phyloP scores from a whole-genome alignment of 805 yeast genomes.

The Barnettozyma wickerhamii region DNA sequence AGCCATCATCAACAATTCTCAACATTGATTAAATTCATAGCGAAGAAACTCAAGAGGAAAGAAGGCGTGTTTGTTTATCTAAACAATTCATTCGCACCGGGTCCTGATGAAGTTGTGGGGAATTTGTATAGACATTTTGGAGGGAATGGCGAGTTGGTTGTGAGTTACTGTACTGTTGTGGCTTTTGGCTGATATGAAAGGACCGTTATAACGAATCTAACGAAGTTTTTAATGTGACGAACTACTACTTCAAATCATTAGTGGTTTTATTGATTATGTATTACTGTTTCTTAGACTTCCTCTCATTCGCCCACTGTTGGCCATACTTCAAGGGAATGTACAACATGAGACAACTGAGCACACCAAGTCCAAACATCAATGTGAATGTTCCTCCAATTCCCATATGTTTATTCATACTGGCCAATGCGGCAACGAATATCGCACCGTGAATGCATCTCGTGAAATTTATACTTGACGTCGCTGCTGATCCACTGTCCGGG shows the following conservation, averaged over 20 bases:
- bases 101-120: conserved; percentile 40
- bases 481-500: conserved; percentile 67
- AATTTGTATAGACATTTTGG: conserved; percentile 33
- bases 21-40: conserved; percentile 42
- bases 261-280: background rate
- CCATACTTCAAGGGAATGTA: conserved; percentile 30
- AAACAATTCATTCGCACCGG: conserved; percentile 42
- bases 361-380: conserved; percentile 52
- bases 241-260: background rate
- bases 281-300: conserved; percentile 12
- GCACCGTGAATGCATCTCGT: conserved; percentile 74
- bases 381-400: conserved; percentile 76
- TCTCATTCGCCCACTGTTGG: conserved; percentile 24
- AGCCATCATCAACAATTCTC: conserved; percentile 43
- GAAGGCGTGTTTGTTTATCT: conserved; percentile 37
- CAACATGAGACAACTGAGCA: conserved; percentile 23
- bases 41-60: conserved; percentile 32
- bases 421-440: conserved; percentile 60
- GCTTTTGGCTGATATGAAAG: conserved; percentile 37
- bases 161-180: conserved; percentile 41
- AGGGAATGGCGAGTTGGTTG: conserved; percentile 35
- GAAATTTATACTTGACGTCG: conserved; percentile 68
- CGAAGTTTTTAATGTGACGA: background rate
- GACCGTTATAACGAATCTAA: background rate
- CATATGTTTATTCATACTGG: conserved; percentile 53